Base-by-base conservation (phyloP, 441 rosid genomes). In the Sinapis alba region DNA sequence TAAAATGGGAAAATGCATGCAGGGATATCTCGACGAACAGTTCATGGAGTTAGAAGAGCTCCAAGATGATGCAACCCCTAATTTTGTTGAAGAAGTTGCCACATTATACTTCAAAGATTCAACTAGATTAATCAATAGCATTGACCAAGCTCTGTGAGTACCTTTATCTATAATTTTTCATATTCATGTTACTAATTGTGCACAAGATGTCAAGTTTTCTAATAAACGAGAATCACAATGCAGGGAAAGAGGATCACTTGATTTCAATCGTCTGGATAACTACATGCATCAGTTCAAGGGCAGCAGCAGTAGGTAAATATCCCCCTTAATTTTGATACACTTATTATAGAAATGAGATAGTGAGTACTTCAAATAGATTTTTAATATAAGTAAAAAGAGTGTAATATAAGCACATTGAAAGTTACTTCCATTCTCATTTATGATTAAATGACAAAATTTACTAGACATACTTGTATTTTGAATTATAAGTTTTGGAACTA, bases 281-380 rank as follows among this genome's bases (percentile, higher is more conserved):
- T 78, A 65, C 75, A 94, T 94, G 96, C 98, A 94, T 70, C 99
- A 92, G 80, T 94, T 92, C 83, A 94, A 87, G 78, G 98, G 98
- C 80, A 94, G 97, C 69, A 89, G 94, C 84, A 83, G 93, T 23
- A 94, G 97, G 99, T 90, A 79, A 13, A 1, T 62, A 9, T 1
- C 11, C 69, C 4, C 28, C 0, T 19, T 4, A 57, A 45, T 12
- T 20, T 43, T 19, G 9, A 27, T 54, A 16, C 57, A 15, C 11
- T 3, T 57, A 41, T 41, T 13, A 41, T 13, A 41, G 47, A 41
- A 41, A 13, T 41, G 47, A 16, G 51, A 34, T 13, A n/a, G 43
- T 51, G 7, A 62, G 13, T 6, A n/a, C 1, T 15, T 53, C 6
- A 41, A 72, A 54, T 26, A 15, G 26, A 4, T 16, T 10, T 15